A percentile compares a stretch with the other conserved stretches of the same genome.
Evolutionary conservation across 148 eudicot species (phyloP).

Genomic region (Rhododendron kiyosumense): DNA sequence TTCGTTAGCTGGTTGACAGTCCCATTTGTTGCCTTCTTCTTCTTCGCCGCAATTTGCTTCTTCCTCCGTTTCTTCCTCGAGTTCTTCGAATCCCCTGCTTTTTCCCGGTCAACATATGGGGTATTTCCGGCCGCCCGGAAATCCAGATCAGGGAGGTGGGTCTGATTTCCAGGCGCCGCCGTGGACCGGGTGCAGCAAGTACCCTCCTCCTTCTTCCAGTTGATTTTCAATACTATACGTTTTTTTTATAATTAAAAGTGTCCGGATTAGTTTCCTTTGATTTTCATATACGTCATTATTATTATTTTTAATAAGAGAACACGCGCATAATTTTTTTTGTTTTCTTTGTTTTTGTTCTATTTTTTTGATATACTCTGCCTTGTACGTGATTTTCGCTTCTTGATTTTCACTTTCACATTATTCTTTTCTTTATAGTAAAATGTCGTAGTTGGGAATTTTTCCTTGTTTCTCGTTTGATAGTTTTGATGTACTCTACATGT

Average conservation of each 20-base stretch:
- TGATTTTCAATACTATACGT: neutral
- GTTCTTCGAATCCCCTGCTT: constrained; percentile 19
- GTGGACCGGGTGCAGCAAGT: constrained; percentile 36
- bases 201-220: constrained; percentile 36
- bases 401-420: neutral
- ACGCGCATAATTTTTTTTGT: neutral
- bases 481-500: neutral
- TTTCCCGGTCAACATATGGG: constrained; percentile 27
- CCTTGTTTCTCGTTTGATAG: neutral
- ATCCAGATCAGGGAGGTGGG: constrained; percentile 11
- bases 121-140: constrained; percentile 20
- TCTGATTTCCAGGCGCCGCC: constrained; percentile 22
- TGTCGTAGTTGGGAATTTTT: neutral
- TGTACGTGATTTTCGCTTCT: neutral
- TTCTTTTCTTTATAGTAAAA: neutral
- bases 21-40: constrained; percentile 16
- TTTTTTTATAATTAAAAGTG: neutral
- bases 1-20: constrained; percentile 21
- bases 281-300: neutral
- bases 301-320: neutral
- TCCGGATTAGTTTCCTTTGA: neutral
- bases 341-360: neutral
- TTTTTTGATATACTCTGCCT: neutral
- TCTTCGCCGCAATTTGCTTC: constrained; percentile 19
- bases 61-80: neutral